Evolutionary conservation across 2,329 filamentous ascomycete species (phyloP).

Genomic region (Endothia cerciana): DNA sequence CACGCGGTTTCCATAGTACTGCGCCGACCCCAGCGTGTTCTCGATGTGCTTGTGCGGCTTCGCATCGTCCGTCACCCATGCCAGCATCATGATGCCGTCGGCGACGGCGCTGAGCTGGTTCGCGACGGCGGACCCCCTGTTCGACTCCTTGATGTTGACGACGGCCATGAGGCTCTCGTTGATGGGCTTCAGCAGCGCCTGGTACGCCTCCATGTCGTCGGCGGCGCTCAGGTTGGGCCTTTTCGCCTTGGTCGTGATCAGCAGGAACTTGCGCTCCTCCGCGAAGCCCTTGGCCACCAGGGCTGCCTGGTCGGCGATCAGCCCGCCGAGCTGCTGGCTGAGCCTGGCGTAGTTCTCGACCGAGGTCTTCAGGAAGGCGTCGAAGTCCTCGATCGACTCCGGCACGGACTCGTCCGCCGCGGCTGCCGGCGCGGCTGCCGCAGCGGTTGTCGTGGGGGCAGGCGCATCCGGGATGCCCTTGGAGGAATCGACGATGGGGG

Average conservation of each 20-base stretch:
- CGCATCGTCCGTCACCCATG: conserved; percentile 84
- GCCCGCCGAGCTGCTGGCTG: conserved; percentile 76
- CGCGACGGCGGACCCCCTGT: conserved; percentile 74
- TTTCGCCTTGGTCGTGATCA: conserved; percentile 87
- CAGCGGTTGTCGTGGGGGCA: conserved; percentile 41
- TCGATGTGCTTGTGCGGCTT: conserved; percentile 86
- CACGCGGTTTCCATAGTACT: conserved; percentile 95
- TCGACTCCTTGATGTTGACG: conserved; percentile 79
- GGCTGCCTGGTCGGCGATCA: conserved; percentile 75
- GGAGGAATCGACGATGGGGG: conserved; percentile 39
- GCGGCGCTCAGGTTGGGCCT: conserved; percentile 72
- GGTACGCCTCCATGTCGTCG: conserved; percentile 65
- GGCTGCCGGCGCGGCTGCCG: conserved; percentile 46
- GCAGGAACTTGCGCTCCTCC: conserved; percentile 84
- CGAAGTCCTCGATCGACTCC: conserved; percentile 84
- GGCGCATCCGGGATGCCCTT: conserved; percentile 36
- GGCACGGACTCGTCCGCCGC: conserved; percentile 63
- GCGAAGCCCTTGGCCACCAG: conserved; percentile 70
- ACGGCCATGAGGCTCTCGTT: conserved; percentile 81
- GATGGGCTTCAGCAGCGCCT: conserved; percentile 83
- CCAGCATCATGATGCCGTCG: conserved; percentile 86
- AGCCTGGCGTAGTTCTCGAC: conserved; percentile 78
- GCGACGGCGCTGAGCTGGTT: conserved; percentile 85
- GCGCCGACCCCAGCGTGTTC: conserved; percentile 79
- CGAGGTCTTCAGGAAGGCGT: conserved; percentile 73